Evolutionary conservation across 148 eudicot species (phyloP).

Genomic region (Rhododendron ferrugineum): DNA sequence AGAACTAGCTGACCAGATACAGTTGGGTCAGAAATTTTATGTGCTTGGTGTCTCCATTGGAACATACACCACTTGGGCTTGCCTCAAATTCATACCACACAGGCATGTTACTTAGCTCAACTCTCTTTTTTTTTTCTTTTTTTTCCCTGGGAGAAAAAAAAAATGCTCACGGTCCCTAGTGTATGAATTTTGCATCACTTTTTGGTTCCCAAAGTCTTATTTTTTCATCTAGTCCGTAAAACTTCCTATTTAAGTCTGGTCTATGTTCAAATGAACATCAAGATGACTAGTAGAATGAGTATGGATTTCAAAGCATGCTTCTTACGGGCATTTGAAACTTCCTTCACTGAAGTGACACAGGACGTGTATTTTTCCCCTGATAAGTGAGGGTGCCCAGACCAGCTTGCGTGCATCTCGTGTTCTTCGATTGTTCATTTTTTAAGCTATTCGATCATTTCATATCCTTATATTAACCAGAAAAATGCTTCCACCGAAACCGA

Average conservation of each 20-base stretch:
- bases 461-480: too few relatives aligned
- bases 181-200: background rate
- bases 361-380: too few relatives aligned
- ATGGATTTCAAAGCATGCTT: background rate
- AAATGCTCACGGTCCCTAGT: background rate
- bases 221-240: background rate
- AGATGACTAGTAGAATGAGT: too few relatives aligned
- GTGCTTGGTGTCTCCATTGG: slow-evolving; percentile 60
- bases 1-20: slow-evolving; percentile 57
- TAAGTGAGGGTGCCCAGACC: too few relatives aligned
- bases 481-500: background rate
- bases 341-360: too few relatives aligned
- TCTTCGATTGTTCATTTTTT: background rate
- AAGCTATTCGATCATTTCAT: too few relatives aligned
- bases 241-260: background rate
- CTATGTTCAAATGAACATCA: background rate
- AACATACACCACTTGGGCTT: slow-evolving; percentile 49
- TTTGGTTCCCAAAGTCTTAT: background rate
- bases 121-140: background rate
- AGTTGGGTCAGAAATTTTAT: slow-evolving; percentile 50
- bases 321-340: background rate
- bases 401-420: background rate
- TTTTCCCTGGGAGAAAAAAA: background rate
- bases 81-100: slow-evolving; percentile 51
- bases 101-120: slow-evolving; percentile 24